Evolutionary conservation across 768 basidiomycete species (phyloP).

Genomic region (Hydnomerulius pinastri): DNA sequence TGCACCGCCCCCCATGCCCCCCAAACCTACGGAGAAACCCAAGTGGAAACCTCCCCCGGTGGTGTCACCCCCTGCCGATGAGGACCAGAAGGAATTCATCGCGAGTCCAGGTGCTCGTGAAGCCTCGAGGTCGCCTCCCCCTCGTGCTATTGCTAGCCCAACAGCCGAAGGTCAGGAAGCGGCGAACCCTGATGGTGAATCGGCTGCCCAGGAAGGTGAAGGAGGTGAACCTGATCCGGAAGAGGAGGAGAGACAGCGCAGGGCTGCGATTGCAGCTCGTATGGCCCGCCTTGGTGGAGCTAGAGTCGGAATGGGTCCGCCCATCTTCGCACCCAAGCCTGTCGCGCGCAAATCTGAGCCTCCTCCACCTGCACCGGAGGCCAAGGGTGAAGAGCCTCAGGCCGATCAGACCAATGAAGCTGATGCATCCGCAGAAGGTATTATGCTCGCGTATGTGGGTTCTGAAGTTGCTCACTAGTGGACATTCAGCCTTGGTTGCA

Average conservation of each 20-base stretch:
- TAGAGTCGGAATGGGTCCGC: constrained; percentile 76
- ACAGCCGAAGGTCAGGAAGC: constrained; percentile 13
- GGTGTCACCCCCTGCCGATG: constrained; percentile 44
- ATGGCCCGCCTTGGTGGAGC: constrained; percentile 93
- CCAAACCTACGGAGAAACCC: constrained; percentile 64
- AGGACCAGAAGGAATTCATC: constrained; percentile 41
- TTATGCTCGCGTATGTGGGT: background rate
- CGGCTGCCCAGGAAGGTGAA: constrained; percentile 20
- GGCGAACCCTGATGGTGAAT: constrained; percentile 30
- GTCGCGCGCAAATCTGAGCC: constrained; percentile 33
- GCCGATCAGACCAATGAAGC: constrained; percentile 6
- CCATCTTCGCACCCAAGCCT: constrained; percentile 64
- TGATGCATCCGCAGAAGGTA: constrained; percentile 23
- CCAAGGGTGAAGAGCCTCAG: constrained; percentile 22
- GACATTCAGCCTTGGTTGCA: constrained; percentile 10
- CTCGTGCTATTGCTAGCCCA: constrained; percentile 20
- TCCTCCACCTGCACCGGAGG: constrained; percentile 17
- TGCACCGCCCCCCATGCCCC: constrained; percentile 48
- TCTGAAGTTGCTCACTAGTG: constrained; percentile 9
- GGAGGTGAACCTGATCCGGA: constrained; percentile 49
- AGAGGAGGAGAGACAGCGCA: constrained; percentile 70
- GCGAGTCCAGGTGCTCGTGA: constrained; percentile 24
- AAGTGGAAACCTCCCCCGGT: constrained; percentile 86
- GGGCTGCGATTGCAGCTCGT: constrained; percentile 86
- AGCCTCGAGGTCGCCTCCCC: constrained; percentile 38